Percentiles rank a stretch among this genome's conserved stretches.
Conservation (phyloP, 257 asterid species). For the Paulownia fortunei region DNA sequence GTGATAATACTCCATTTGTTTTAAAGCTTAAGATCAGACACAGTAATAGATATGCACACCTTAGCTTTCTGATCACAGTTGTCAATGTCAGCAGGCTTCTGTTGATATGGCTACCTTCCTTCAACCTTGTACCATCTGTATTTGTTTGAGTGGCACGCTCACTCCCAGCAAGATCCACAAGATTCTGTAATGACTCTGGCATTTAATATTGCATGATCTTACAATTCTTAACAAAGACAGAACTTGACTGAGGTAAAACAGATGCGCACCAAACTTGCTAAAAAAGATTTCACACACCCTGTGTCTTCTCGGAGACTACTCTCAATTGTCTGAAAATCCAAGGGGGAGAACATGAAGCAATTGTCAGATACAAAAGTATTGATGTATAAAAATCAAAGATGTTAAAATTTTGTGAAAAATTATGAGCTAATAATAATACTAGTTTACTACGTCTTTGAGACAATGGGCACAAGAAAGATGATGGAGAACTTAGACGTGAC, state of each 20-base stretch:
- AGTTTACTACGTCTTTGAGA: not conserved
- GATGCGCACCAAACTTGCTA: conserved; percentile 85
- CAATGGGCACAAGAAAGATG: not conserved
- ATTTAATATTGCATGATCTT: not conserved
- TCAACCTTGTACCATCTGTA: conserved; percentile 84
- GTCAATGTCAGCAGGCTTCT: conserved; percentile 89
- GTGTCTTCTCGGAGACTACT: conserved; percentile 84
- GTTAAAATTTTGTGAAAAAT: not conserved
- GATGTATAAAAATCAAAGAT: not conserved
- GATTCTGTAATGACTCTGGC: conserved; percentile 64
- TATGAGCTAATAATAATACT: not conserved
- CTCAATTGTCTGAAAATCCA: conserved; percentile 65
- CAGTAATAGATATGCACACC: no score
- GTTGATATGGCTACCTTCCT: conserved; percentile 98
- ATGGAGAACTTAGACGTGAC: no score
- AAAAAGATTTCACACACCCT: conserved; percentile 72
- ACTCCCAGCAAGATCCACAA: conserved; percentile 98
- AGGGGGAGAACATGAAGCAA: conserved; percentile 9
- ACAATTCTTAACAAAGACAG: conserved; percentile 15
- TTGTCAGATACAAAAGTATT: not conserved
- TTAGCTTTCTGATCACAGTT: conserved; percentile 91
- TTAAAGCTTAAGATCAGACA: conserved; percentile 14
- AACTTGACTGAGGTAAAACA: conserved; percentile 9
- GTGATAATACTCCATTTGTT: not conserved
- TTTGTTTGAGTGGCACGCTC: conserved; percentile 89